Evolutionary conservation across 2,329 filamentous ascomycete genomes (phyloP).

Genomic region (Talaromyces sp.): DNA sequence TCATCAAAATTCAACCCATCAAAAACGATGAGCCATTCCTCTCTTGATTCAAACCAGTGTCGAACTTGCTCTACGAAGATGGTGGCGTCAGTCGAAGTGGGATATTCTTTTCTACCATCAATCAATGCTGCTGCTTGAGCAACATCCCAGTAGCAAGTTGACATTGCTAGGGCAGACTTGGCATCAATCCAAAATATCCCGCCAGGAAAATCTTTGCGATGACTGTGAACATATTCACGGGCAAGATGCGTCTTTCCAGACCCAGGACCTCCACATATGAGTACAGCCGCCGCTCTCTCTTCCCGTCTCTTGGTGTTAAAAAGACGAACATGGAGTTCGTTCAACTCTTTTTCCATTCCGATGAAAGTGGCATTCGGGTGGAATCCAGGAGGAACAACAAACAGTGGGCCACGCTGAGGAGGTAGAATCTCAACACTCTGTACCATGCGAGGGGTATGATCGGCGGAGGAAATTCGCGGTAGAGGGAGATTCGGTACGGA

Average conservation of each 20-base stretch:
- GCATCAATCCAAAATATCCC: constrained; percentile 69
- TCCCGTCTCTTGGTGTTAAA: constrained; percentile 56
- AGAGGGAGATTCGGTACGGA: constrained; percentile 25
- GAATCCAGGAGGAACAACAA: constrained; percentile 54
- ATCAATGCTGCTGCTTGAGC: constrained; percentile 55
- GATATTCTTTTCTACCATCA: constrained; percentile 38
- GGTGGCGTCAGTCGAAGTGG: constrained; percentile 38
- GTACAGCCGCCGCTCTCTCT: constrained; percentile 59
- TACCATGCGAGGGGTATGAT: constrained; percentile 24
- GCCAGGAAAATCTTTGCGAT: constrained; percentile 58
- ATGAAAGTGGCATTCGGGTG: constrained; percentile 62
- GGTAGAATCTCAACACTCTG: constrained; percentile 25
- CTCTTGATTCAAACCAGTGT: constrained; percentile 58
- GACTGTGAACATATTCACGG: constrained; percentile 62
- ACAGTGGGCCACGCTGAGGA: constrained; percentile 30
- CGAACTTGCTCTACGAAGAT: constrained; percentile 57
- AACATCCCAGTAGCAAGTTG: constrained; percentile 64
- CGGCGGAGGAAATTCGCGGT: constrained; percentile 5
- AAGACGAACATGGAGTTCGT: constrained; percentile 57
- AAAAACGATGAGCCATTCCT: constrained; percentile 66
- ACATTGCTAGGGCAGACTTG: constrained; percentile 56
- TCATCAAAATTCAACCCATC: constrained; percentile 64
- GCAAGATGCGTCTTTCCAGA: constrained; percentile 68
- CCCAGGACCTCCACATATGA: constrained; percentile 63
- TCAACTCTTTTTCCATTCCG: constrained; percentile 58